Percentiles rank a stretch among this genome's conserved stretches.
Conservation (phyloP, 176 grass and related monocot genomes). For the Themeda triandra region DNA sequence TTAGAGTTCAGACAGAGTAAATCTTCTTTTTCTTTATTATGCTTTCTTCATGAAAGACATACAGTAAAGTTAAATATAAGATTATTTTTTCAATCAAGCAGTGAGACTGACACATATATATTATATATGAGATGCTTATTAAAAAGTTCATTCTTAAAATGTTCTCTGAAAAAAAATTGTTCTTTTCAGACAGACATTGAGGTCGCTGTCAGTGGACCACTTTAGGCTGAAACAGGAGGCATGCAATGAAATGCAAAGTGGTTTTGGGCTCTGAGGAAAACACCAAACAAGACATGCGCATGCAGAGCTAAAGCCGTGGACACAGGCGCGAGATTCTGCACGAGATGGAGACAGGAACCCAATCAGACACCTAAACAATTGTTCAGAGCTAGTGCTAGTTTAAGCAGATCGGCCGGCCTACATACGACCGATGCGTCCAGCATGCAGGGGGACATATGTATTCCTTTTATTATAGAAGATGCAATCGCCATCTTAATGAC, state of each 20-base stretch:
- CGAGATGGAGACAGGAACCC: conserved; percentile 20
- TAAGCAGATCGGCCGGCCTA: neutral
- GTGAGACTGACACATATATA: neutral
- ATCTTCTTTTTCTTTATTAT: neutral
- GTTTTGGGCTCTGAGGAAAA: conserved; percentile 5
- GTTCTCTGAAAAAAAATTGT: neutral
- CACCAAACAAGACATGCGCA: neutral
- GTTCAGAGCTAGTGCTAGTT: too few relatives aligned
- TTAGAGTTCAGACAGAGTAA: neutral
- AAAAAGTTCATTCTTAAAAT: neutral
- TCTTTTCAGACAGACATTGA: neutral
- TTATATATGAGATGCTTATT: neutral
- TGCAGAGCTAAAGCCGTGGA: conserved; percentile 37
- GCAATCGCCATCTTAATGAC: neutral
- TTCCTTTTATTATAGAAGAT: too few relatives aligned
- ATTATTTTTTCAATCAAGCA: neutral
- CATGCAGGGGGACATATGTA: too few relatives aligned
- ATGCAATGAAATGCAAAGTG: neutral
- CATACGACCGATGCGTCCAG: neutral
- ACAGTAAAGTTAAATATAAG: neutral
- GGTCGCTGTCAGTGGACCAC: neutral
- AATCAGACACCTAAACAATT: too few relatives aligned
- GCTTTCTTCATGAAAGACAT: neutral
- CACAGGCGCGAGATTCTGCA: conserved; percentile 34
- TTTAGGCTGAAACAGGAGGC: neutral